phyloP scores from a whole-genome alignment of 1,139 yeast species.

The Saccharomyces pastorianus region DNA sequence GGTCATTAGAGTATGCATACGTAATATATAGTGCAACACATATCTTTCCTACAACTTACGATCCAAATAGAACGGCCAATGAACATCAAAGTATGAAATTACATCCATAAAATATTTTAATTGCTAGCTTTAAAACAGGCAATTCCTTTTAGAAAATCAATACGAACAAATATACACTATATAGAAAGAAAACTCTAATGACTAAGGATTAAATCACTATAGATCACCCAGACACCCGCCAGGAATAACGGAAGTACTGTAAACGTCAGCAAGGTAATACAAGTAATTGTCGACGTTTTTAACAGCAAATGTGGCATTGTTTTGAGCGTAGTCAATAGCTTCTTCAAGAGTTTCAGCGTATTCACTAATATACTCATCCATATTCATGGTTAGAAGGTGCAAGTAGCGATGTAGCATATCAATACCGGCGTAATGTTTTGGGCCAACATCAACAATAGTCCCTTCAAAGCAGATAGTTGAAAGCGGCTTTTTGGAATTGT shows the following conservation, averaged over 20 bases:
- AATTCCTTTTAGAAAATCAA: not conserved
- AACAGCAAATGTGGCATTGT: slow-evolving; percentile 24
- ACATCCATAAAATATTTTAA: too few species aligned
- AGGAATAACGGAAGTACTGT: slow-evolving; percentile 17
- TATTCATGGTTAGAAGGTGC: slow-evolving; percentile 20
- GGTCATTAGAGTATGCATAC: too few species aligned
- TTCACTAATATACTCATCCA: slow-evolving; percentile 21
- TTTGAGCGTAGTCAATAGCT: slow-evolving; percentile 19
- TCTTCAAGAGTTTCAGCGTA: slow-evolving; percentile 28
- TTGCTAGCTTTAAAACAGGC: too few species aligned
- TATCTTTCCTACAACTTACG: too few species aligned
- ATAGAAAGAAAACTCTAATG: not conserved
- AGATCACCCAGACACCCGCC: slow-evolving; percentile 18
- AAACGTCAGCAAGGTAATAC: slow-evolving; percentile 26
- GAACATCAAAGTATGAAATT: too few species aligned
- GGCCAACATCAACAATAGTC: slow-evolving; percentile 15
- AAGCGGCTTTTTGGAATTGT: slow-evolving; percentile 22
- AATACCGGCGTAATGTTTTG: slow-evolving; percentile 25
- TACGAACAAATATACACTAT: not conserved
- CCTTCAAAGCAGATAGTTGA: slow-evolving; percentile 27
- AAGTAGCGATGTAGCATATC: slow-evolving; percentile 30
- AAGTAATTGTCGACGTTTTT: slow-evolving; percentile 22
- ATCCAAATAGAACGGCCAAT: too few species aligned
- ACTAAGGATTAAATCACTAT: not conserved
- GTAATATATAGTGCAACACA: too few species aligned